phyloP scores from a whole-genome alignment of 192 early-diverging fungal species.

The Martensiomyces pterosporus region DNA sequence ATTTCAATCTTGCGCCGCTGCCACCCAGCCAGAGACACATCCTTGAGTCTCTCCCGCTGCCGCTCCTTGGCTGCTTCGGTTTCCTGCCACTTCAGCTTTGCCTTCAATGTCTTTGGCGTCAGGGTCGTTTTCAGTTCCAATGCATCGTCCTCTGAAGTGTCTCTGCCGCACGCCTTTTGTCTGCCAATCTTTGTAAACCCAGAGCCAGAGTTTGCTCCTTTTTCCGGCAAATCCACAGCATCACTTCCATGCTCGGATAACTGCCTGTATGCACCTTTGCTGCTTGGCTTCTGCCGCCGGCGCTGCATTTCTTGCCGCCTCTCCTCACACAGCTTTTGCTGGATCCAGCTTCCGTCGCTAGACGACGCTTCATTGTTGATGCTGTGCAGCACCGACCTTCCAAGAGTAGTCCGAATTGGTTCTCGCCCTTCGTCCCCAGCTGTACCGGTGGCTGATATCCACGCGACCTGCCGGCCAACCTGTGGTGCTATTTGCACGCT shows the following conservation, averaged over 20 bases:
- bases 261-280: no score
- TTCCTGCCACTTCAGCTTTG: conserved; percentile 18
- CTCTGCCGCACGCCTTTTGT: neutral
- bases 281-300: neutral
- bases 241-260: no score
- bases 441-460: no score
- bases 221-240: no score
- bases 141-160: neutral
- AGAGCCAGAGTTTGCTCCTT: neutral
- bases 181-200: conserved; percentile 26
- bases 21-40: conserved; percentile 26
- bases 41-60: conserved; percentile 19
- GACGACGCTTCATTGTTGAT: conserved; percentile 2
- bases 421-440: no score
- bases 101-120: conserved; percentile 15
- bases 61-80: conserved; percentile 9
- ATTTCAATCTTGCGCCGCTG: conserved; percentile 49
- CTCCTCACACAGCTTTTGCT: conserved; percentile 10
- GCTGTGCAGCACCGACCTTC: conserved; percentile 9
- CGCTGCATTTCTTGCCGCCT: neutral
- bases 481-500: no score
- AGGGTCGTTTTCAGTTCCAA: conserved; percentile 8
- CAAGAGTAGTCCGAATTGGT: no score
- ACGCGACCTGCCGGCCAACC: no score
- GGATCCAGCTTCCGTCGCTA: conserved; percentile 3